phyloP scores from a whole-genome alignment of 225 moss, liverwort and hornwort species.

The Polytrichum commune region DNA sequence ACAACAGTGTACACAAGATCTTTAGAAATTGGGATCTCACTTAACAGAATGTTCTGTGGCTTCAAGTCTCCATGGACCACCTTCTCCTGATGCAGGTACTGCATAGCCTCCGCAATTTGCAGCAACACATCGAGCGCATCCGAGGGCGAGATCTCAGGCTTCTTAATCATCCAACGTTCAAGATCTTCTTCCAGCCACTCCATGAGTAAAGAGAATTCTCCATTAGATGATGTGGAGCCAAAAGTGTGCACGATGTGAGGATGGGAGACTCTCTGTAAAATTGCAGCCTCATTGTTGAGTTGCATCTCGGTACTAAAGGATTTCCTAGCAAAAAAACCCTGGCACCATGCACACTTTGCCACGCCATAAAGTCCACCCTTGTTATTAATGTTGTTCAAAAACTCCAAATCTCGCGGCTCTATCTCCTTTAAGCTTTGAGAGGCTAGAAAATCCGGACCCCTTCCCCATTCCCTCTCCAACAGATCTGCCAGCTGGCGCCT shows the following conservation, averaged over 20 bases:
- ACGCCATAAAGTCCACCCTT: background rate
- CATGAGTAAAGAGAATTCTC: slow-evolving; percentile 21
- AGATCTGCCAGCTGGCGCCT: no score
- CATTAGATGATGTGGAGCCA: slow-evolving; percentile 11
- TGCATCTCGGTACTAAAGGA: background rate
- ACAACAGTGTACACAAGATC: slow-evolving; percentile 3
- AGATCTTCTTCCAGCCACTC: slow-evolving; percentile 30
- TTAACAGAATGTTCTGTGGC: slow-evolving; percentile 24
- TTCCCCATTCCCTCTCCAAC: no score
- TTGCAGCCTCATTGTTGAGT: slow-evolving; percentile 10
- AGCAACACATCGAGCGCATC: slow-evolving; percentile 24
- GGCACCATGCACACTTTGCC: slow-evolving; percentile 15
- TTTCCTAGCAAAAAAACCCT: slow-evolving; percentile 26
- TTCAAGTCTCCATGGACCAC: slow-evolving; percentile 38
- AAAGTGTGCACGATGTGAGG: slow-evolving; percentile 28
- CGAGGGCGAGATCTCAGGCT: background rate
- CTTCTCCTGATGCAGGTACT: slow-evolving; percentile 12
- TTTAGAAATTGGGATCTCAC: slow-evolving; percentile 5
- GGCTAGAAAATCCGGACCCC: background rate
- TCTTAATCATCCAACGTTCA: background rate
- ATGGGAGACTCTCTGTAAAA: slow-evolving; percentile 20
- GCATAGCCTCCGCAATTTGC: slow-evolving; percentile 28
- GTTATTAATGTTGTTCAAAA: background rate
- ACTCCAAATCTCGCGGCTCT: background rate
- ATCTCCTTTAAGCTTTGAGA: slow-evolving; percentile 11